Evolutionary conservation across 495 filamentous ascomycete species (phyloP).

Genomic region (Lasiosphaeris hirsuta): DNA sequence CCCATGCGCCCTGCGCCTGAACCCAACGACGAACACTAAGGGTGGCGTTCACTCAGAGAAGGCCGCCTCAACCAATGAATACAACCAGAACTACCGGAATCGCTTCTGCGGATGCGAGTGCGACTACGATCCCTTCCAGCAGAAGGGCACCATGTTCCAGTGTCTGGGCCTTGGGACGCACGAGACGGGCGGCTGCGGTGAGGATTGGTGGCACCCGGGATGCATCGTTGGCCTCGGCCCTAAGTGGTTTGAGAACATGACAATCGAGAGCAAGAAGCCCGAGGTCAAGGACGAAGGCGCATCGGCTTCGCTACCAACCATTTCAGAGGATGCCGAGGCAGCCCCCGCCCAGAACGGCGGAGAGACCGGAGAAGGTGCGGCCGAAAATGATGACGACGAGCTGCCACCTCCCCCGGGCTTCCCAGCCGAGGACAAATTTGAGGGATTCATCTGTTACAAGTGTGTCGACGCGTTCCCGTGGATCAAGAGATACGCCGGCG

Average conservation of each 20-base stretch:
- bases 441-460: conserved; percentile 88
- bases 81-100: conserved; percentile 93
- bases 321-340: conserved; percentile 35
- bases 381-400: conserved; percentile 45
- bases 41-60: conserved; percentile 71
- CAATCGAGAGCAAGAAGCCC: conserved; percentile 31
- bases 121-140: conserved; percentile 77
- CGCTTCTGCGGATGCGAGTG: conserved; percentile 87
- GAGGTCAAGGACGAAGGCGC: conserved; percentile 6
- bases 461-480: conserved; percentile 86
- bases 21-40: conserved; percentile 68
- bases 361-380: conserved; percentile 21
- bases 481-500: conserved; percentile 88
- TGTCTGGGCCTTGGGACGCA: conserved; percentile 81
- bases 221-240: conserved; percentile 79
- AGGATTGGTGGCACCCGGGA: conserved; percentile 99
- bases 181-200: conserved; percentile 84
- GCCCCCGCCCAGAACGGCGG: conserved; percentile 21
- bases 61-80: conserved; percentile 70
- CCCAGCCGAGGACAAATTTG: conserved; percentile 82
- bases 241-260: conserved; percentile 53
- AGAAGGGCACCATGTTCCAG: conserved; percentile 99
- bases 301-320: conserved; percentile 32
- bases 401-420: conserved; percentile 74
- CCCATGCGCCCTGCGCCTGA: conserved; percentile 74